Base-by-base conservation (phyloP, 169 alveolate species). In the Perkinsus olseni region DNA sequence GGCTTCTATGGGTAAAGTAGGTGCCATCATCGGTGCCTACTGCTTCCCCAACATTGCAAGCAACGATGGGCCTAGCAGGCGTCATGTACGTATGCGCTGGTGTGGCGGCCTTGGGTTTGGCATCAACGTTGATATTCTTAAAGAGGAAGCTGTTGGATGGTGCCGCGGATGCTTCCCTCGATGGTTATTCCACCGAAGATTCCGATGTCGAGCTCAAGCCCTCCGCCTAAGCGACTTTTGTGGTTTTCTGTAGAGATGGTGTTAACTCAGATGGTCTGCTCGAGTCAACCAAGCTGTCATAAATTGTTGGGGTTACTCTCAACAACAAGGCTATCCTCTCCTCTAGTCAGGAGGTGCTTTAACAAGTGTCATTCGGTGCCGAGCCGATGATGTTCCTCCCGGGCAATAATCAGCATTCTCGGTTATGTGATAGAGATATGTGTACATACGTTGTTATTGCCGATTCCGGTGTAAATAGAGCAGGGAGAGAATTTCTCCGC, bases 1-100 rank as follows among this genome's bases (percentile, higher is more conserved):
- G 0, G 96, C 96, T 10, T 95, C 96, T 62, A 38, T 93, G 39
- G 96, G 96, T 34, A 95, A 95, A 90, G 38, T 94, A 36, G 96
- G 96, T 36, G 96, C 95, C 62, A 92, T 94, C 24, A 24, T 95
- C 38, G 95, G 95, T 31, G 91, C 95, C 0, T 93, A 91, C 36
- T 39, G 82, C 38, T 93, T 93, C 38, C 94, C 93, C 40, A 62
- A 40, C 92, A 37, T 94, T 74, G 93, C 91, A 38, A 39, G 38
- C 17, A 13, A 36, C 39, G 31, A 1, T 50, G 93, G 95, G 82
- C 1, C 34, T 62, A 28, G 82, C 36, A 21, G 82, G 82, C 17
- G 82, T 62, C 31, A 62, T 62, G 82, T 62, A 62, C 82, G 82
- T 62, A 62, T 62, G 82, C 17, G 82, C 82, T 62, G 82, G 82